Evolutionary conservation across 768 basidiomycete genomes (phyloP), one percentile per base, ranked within the genome.

Genomic region (Termitomyces sp.): DNA sequence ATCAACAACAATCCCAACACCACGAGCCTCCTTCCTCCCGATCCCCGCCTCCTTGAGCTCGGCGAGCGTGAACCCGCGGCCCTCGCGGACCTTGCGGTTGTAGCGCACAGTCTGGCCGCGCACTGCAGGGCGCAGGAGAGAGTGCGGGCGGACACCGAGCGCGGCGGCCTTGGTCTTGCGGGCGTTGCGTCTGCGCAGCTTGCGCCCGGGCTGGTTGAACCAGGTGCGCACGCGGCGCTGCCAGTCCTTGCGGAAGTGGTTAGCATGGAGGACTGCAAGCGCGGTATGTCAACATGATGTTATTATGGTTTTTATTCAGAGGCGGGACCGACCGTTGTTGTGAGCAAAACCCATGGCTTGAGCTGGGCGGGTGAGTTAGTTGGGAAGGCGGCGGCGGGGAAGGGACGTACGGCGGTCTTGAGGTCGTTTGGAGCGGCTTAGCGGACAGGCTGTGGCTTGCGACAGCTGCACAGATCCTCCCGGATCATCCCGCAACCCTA

Each of bases 221-320:
- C 95, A 94, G 70, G 93, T 96, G 75, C 88, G 88, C 66, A 96
- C 94, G 63, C 89, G 89, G 69, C 87, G 83, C 75, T 98, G 96
- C 95, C 95, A 98, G 74, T 98, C 95, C 86, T 98, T 98, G 80
- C 86, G 91, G 84, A 94, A 94, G 73, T 97, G 94, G 76, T 94
- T 94, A 66, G 75, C 82, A 78, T 85, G 94, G 74, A 96, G 91
- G 78, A 91, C 91, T 90, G 44, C 26, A 62, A 37, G 43, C 44
- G 48, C 26, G 44, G 15, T 23, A 1, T 1, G 45, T 56, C 17
- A 33, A 48, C 23, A 58, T 40, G n/a, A 55, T 50, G 19, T n/a
- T n/a, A n/a, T n/a, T n/a, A 4, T 47, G 7, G 23, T 11, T 17
- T 49, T 23, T 17, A n/a, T n/a, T n/a, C n/a, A n/a, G n/a, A n/a